These are phyloP conservation scores for Diaporthe sp. DNA, from an alignment of 2,329 filamentous ascomycete genomes.

Conservation along the genomic window DNA sequence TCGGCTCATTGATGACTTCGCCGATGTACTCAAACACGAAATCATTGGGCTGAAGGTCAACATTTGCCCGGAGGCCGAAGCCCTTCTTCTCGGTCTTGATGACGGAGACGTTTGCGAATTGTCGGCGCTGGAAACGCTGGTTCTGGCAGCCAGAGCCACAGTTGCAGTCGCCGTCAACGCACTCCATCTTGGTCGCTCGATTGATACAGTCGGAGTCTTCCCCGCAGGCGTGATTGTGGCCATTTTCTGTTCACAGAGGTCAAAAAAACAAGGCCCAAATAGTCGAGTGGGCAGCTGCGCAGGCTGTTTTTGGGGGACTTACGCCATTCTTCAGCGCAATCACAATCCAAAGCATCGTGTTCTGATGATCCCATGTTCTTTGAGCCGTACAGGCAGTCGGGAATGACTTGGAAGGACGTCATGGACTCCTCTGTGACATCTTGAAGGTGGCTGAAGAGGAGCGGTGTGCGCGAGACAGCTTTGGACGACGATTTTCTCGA, in stretches of 20 bases:
- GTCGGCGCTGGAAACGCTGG: conserved; percentile 90
- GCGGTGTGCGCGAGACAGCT: conserved; percentile 71
- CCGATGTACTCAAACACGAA: conserved; percentile 99
- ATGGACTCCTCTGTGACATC: conserved; percentile 85
- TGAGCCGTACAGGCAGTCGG: conserved; percentile 90
- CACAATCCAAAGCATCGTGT: conserved; percentile 91
- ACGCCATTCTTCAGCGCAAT: conserved; percentile 97
- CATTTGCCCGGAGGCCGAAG: conserved; percentile 88
- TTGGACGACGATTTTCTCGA: conserved; percentile 83
- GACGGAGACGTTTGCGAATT: conserved; percentile 92
- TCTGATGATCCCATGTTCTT: conserved; percentile 94
- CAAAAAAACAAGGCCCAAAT: conserved; percentile 37
- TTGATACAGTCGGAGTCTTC: conserved; percentile 99
- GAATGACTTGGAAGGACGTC: conserved; percentile 83
- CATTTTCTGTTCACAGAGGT: conserved; percentile 62
- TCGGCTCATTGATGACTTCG: conserved; percentile 94
- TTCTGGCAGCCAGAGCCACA: conserved; percentile 93
- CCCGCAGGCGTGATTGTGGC: conserved; percentile 86
- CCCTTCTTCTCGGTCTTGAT: conserved; percentile 99
- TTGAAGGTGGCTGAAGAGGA: conserved; percentile 80
- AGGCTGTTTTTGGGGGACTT: conserved; percentile 60
- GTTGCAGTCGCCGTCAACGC: conserved; percentile 83
- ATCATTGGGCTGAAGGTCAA: conserved; percentile 82
- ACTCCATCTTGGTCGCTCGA: conserved; percentile 97
- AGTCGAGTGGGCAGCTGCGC: conserved; percentile 41